Evolutionary conservation across 768 basidiomycete genomes (phyloP).

Genomic region (Macrolepiota fuliginosa): DNA sequence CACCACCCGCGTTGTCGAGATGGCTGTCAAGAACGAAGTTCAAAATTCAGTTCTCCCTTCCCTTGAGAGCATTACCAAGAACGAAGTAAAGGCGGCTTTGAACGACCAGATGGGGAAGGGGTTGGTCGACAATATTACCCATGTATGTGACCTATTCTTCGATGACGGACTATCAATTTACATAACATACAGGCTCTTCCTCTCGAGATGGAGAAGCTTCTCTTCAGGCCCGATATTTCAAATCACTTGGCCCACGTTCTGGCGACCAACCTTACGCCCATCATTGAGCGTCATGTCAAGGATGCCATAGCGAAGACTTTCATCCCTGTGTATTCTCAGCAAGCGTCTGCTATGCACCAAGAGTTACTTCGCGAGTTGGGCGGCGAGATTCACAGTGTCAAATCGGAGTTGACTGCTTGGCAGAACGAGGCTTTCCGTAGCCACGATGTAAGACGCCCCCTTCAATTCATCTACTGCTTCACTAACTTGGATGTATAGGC

Average conservation of each 20-base stretch:
- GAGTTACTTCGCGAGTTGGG: slow-evolving; percentile 75
- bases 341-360: slow-evolving; percentile 76
- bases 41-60: slow-evolving; percentile 82
- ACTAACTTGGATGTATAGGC: slow-evolving; percentile 37
- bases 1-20: slow-evolving; percentile 85
- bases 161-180: slow-evolving; percentile 12
- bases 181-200: slow-evolving; percentile 58
- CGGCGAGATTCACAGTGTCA: slow-evolving; percentile 70
- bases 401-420: slow-evolving; percentile 79
- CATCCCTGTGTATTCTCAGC: slow-evolving; percentile 73
- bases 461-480: not conserved
- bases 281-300: slow-evolving; percentile 81
- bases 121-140: slow-evolving; percentile 68
- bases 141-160: slow-evolving; percentile 43
- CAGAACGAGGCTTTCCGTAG: slow-evolving; percentile 74
- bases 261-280: slow-evolving; percentile 66
- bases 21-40: slow-evolving; percentile 84
- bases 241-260: slow-evolving; percentile 75
- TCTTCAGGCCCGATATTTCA: slow-evolving; percentile 74
- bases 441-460: slow-evolving; percentile 61
- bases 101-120: slow-evolving; percentile 77
- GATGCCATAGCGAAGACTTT: slow-evolving; percentile 72
- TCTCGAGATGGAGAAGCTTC: slow-evolving; percentile 72
- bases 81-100: slow-evolving; percentile 74
- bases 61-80: slow-evolving; percentile 78